These are phyloP conservation scores for Citrullus colocynthis DNA, from an alignment of 306 rosid genomes.

Conservation along the genomic window DNA sequence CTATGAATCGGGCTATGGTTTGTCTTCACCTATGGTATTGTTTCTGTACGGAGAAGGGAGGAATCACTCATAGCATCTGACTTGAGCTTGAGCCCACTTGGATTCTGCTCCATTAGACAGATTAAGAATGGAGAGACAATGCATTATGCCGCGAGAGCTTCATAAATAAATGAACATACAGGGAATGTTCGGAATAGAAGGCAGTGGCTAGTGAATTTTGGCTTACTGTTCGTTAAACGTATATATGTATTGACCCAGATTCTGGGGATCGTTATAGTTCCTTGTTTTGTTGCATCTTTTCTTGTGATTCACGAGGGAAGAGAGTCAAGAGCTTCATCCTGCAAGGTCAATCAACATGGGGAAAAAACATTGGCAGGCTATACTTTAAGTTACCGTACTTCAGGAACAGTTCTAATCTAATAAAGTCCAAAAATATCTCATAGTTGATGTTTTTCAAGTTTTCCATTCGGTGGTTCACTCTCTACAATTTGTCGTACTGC, in stretches of 20 bases:
- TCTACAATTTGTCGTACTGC: background rate
- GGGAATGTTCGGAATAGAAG: background rate
- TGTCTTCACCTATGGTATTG: background rate
- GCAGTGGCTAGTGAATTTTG: background rate
- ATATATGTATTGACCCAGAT: background rate
- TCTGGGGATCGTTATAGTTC: slow-evolving; percentile 11
- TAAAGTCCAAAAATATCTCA: background rate
- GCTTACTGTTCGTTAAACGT: background rate
- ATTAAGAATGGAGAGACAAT: background rate
- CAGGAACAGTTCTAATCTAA: background rate
- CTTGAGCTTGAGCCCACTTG: background rate
- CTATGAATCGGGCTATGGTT: background rate
- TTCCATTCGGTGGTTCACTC: background rate
- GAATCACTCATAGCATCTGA: background rate
- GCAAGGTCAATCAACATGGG: slow-evolving; percentile 7
- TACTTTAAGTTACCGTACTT: background rate
- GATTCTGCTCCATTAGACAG: background rate
- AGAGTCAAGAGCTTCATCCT: slow-evolving; percentile 67
- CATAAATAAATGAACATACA: background rate
- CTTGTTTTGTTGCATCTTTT: slow-evolving; percentile 32
- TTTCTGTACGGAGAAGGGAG: background rate
- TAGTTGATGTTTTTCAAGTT: background rate
- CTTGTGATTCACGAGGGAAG: slow-evolving; percentile 29
- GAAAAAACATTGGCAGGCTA: background rate
- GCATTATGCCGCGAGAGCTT: background rate